A percentile compares a stretch with the other conserved stretches of the same genome.
phyloP scores from a whole-genome alignment of 2,329 filamentous ascomycete species.

The Diaporthe vexans region DNA sequence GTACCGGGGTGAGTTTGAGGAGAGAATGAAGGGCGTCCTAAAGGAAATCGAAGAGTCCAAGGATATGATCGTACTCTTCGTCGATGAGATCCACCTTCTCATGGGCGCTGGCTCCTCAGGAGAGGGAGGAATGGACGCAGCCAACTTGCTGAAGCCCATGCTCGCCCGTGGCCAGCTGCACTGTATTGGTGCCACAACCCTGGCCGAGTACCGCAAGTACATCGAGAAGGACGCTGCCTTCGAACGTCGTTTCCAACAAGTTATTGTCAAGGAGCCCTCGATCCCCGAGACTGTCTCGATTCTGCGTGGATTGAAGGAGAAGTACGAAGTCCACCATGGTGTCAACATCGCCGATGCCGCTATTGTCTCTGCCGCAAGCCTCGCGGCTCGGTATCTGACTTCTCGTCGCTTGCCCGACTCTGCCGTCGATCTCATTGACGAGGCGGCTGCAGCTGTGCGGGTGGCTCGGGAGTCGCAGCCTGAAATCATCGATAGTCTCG shows the following conservation, averaged over 20 bases:
- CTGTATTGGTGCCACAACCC: slow-evolving; percentile 96
- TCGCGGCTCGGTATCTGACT: slow-evolving; percentile 94
- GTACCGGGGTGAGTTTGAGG: slow-evolving; percentile 98
- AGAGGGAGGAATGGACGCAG: slow-evolving; percentile 98
- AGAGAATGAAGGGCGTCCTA: slow-evolving; percentile 98
- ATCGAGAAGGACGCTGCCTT: slow-evolving; percentile 99
- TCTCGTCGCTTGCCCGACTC: slow-evolving; percentile 93
- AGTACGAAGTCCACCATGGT: slow-evolving; percentile 98
- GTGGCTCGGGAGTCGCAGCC: slow-evolving; percentile 97
- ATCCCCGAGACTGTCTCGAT: slow-evolving; percentile 95
- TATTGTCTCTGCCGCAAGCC: slow-evolving; percentile 89
- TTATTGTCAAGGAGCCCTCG: slow-evolving; percentile 93
- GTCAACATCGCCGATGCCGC: slow-evolving; percentile 96
- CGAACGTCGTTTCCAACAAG: slow-evolving; percentile 98
- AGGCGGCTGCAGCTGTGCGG: slow-evolving; percentile 95
- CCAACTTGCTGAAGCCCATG: slow-evolving; percentile 98
- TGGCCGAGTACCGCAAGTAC: slow-evolving; percentile 97
- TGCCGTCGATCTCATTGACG: slow-evolving; percentile 95
- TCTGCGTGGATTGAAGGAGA: slow-evolving; percentile 96
- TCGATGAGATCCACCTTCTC: slow-evolving; percentile 97
- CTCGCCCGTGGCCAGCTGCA: slow-evolving; percentile 95
- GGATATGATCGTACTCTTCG: slow-evolving; percentile 97
- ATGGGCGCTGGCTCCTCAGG: slow-evolving; percentile 97
- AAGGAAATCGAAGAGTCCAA: slow-evolving; percentile 97
- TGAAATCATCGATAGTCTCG: slow-evolving; percentile 93